Conservation (phyloP, 2,329 filamentous ascomycete genomes). For the Hypoxylon sp. region DNA sequence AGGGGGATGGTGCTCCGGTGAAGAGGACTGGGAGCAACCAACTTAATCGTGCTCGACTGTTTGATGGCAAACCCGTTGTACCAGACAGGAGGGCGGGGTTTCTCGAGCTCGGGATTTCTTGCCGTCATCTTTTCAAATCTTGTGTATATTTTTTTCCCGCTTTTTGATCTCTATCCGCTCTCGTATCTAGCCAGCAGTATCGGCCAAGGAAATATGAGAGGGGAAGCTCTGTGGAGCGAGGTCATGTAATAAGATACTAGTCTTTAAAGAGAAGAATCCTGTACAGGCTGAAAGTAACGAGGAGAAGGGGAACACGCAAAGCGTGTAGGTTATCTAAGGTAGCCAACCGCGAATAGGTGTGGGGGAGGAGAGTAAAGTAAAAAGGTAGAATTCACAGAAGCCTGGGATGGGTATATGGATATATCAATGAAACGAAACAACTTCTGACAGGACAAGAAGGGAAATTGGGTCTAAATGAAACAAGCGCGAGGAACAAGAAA, state of each 20-base stretch:
- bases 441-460: conserved; percentile 31
- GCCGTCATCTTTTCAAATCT: conserved; percentile 37
- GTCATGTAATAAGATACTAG: conserved; percentile 44
- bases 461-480: conserved; percentile 43
- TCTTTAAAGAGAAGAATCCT: conserved; percentile 28
- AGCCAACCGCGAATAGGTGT: conserved; percentile 26
- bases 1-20: conserved; percentile 22
- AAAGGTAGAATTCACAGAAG: conserved; percentile 41
- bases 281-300: conserved; percentile 32
- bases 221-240: conserved; percentile 32
- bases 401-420: conserved; percentile 45
- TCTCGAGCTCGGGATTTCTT: conserved; percentile 37
- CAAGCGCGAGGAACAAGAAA: conserved; percentile 46
- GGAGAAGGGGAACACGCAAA: conserved; percentile 17
- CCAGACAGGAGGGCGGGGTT: conserved; percentile 36
- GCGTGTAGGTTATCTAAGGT: conserved; percentile 28
- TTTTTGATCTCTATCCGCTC: conserved; percentile 40
- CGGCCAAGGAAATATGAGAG: conserved; percentile 34
- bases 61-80: conserved; percentile 38
- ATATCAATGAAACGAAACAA: conserved; percentile 48
- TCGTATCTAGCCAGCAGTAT: conserved; percentile 37
- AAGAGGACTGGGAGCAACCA: conserved; percentile 25
- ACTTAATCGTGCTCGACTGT: conserved; percentile 33
- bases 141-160: conserved; percentile 44
- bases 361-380: conserved; percentile 34